phyloP scores from a whole-genome alignment of 164 flowering plant genomes.

The Houttuynia cordata region DNA sequence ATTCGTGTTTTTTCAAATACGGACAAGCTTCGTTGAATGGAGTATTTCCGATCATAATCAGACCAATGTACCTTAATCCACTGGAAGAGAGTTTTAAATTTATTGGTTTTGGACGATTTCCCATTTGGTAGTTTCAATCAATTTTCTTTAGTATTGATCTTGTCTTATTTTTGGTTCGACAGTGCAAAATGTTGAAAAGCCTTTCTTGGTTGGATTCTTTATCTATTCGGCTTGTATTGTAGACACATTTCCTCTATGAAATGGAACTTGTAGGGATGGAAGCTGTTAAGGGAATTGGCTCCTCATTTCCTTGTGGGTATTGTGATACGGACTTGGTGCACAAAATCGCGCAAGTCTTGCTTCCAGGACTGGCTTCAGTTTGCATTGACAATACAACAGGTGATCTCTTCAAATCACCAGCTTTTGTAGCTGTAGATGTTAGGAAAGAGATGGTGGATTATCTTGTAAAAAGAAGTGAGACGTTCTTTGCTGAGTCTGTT shows the following conservation, averaged over 20 bases:
- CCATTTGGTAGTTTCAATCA: too few relatives aligned
- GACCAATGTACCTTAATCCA: too few relatives aligned
- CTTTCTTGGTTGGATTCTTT: too few relatives aligned
- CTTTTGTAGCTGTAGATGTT: constrained; percentile 55
- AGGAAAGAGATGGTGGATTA: constrained; percentile 76
- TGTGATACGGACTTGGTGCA: constrained; percentile 20
- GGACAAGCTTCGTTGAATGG: too few relatives aligned
- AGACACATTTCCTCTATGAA: background rate
- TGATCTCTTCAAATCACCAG: constrained; percentile 26
- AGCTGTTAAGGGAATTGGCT: constrained; percentile 8
- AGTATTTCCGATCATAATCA: too few relatives aligned
- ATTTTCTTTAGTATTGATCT: too few relatives aligned
- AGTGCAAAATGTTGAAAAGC: too few relatives aligned
- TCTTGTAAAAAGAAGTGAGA: constrained; percentile 51
- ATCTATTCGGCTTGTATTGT: too few relatives aligned
- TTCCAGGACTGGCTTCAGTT: constrained; percentile 19
- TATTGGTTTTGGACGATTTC: too few relatives aligned
- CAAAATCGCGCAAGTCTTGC: constrained; percentile 15
- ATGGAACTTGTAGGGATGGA: background rate
- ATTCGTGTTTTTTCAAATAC: too few relatives aligned
- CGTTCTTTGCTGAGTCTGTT: constrained; percentile 55
- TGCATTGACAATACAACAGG: constrained; percentile 24
- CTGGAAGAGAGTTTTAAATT: too few relatives aligned
- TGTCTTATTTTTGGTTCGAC: too few relatives aligned
- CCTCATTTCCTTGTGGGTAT: constrained; percentile 9